Evolutionary conservation across 768 basidiomycete genomes (phyloP).

Genomic region (Boletus vinaceobasis): DNA sequence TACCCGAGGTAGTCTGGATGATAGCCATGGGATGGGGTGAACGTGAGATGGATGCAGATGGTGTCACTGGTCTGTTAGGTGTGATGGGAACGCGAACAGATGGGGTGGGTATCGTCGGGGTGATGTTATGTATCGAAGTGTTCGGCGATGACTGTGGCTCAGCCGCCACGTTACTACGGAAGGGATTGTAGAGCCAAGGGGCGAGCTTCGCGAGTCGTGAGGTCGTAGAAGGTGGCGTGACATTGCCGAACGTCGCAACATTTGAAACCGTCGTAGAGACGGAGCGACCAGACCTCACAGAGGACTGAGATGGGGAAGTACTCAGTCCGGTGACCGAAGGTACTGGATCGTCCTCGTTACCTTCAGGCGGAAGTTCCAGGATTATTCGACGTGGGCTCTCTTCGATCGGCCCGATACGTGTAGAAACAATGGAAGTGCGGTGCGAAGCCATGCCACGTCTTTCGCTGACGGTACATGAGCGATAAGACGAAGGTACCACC

Average conservation of each 20-base stretch:
- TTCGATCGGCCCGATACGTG: slow-evolving; percentile 61
- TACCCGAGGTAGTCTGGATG: slow-evolving; percentile 35
- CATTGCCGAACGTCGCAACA: slow-evolving; percentile 11
- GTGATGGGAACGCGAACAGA: slow-evolving; percentile 30
- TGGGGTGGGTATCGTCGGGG: slow-evolving; percentile 22
- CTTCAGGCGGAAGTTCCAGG: slow-evolving; percentile 50
- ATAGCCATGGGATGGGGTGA: slow-evolving; percentile 44
- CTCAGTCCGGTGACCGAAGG: slow-evolving; percentile 40
- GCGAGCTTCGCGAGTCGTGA: slow-evolving; percentile 56
- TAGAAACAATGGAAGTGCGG: slow-evolving; percentile 46
- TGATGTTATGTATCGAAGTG: slow-evolving; percentile 37
- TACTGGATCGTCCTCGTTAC: slow-evolving; percentile 28
- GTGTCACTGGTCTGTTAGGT: slow-evolving; percentile 28
- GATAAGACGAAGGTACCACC: slow-evolving; percentile 34
- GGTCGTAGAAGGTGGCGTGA: slow-evolving; percentile 27
- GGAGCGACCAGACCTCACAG: slow-evolving; percentile 53
- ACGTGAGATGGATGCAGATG: slow-evolving; percentile 32
- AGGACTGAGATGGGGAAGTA: slow-evolving; percentile 67
- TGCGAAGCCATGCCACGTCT: slow-evolving; percentile 41
- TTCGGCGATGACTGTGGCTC: slow-evolving; percentile 56
- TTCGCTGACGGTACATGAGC: slow-evolving; percentile 32
- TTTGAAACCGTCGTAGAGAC: slow-evolving; percentile 37
- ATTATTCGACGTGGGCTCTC: slow-evolving; percentile 59
- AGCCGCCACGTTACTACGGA: slow-evolving; percentile 53
- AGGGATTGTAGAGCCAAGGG: slow-evolving; percentile 79